phyloP scores from a whole-genome alignment of 2,329 filamentous ascomycete species.

The Albophoma yamanashiensis region DNA sequence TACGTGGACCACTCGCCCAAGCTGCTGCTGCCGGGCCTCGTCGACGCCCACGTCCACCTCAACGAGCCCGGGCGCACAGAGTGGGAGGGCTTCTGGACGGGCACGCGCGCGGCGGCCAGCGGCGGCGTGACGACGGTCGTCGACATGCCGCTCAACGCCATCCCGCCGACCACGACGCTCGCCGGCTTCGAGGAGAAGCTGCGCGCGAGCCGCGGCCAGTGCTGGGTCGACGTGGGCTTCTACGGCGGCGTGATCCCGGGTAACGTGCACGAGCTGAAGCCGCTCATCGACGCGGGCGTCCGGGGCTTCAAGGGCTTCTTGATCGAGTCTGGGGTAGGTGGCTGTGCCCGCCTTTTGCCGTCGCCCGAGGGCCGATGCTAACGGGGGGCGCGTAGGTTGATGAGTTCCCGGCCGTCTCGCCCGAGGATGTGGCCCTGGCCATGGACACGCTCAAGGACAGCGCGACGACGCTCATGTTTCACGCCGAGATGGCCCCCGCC shows the following conservation, averaged over 20 bases:
- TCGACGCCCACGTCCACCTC: constrained; percentile 94
- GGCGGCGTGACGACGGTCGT: constrained; percentile 94
- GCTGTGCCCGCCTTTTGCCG: constrained; percentile 18
- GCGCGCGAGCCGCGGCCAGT: constrained; percentile 71
- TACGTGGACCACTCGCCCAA: constrained; percentile 81
- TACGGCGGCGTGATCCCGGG: constrained; percentile 92
- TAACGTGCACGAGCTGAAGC: constrained; percentile 68
- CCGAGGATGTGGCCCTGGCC: constrained; percentile 65
- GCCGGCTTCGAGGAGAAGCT: constrained; percentile 76
- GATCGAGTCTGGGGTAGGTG: constrained; percentile 90
- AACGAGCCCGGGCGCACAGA: constrained; percentile 95
- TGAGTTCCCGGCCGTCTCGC: constrained; percentile 87
- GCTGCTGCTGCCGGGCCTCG: constrained; percentile 79
- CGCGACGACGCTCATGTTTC: constrained; percentile 94
- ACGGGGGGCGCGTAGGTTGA: constrained; percentile 54
- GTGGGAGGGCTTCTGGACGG: constrained; percentile 97
- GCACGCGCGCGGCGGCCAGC: constrained; percentile 85
- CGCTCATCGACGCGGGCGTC: constrained; percentile 74
- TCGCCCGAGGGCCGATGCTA: neutral
- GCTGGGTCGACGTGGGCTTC: constrained; percentile 98
- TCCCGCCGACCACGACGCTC: constrained; percentile 89
- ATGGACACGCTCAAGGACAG: constrained; percentile 72
- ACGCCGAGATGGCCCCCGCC: constrained; percentile 96
- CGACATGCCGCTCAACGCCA: constrained; percentile 96
- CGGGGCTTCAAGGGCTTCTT: constrained; percentile 96